Evolutionary conservation across 805 yeast species (phyloP), one percentile per base, ranked within the genome.

Genomic region (Kodamaea neixiangensis): DNA sequence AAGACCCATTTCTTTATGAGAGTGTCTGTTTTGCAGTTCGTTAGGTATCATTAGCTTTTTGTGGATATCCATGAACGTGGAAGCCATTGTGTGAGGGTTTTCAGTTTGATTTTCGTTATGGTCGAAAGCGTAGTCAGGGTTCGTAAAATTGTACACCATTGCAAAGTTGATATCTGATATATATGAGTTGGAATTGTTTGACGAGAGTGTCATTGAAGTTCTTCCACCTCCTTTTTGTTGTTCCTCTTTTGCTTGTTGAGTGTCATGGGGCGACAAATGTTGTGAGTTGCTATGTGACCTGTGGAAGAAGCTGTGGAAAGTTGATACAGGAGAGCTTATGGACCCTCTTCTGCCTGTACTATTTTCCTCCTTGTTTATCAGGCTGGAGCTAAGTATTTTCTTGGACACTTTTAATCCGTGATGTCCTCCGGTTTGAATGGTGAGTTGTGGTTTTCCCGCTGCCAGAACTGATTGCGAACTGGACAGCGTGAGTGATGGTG

Each of bases 231-330:
- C 35, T 20, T 46, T 33, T 25, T 50, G 48, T n/a, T 49, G 50
- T 20, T 55, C 63, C 13, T 61, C 65, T 40, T 56, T 58, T n/a
- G 50, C 21, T 13, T 42, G 48, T 25, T 25, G 54, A 9, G 25
- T 48, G 21, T 58, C 58, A 7, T 39, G 51, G 3, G 51, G 48
- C 10, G 44, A 43, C 17, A 40, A 17, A 15, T 52, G 40, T 18
- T 55, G 62, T 11, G 63, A 46, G 17, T 20, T 44, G 17, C 48
- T 53, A 42, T 62, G 62, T 7, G 65, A 53, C 42, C 72, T 55
- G 42, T 69, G 73, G 45, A 71, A 71, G n/a, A 69, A 58, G 45
- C 50, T 67, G 25, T 69, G 73, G 44, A 71, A 58, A 0, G 73
- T 66, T 2, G 67, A 57, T 1, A 60, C 67, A 5, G 73, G 73